Conservation (phyloP, 805 yeast genomes). For the Lipomyces anomalus region DNA sequence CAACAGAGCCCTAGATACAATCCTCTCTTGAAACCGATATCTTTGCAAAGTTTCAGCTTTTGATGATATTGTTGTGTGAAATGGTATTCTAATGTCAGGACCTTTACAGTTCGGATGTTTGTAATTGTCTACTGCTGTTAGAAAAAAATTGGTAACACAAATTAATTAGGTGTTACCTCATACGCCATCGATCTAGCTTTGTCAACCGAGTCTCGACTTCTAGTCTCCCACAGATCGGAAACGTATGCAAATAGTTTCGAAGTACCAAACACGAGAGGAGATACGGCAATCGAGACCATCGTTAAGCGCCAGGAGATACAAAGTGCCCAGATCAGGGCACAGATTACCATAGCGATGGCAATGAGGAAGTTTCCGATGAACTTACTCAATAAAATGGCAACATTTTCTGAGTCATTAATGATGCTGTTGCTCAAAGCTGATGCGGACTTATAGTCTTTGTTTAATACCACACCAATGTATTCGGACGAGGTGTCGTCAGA, state of each 20-base stretch:
- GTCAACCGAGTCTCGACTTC: conserved; percentile 53
- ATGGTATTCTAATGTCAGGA: conserved; percentile 46
- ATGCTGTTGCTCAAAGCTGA: conserved; percentile 45
- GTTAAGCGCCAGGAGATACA: conserved; percentile 81
- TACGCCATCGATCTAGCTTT: conserved; percentile 46
- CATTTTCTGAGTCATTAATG: conserved; percentile 76
- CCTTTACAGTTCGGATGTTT: conserved; percentile 54
- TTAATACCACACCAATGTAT: not conserved
- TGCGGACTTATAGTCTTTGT: not conserved
- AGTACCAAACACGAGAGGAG: conserved; percentile 54
- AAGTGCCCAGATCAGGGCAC: conserved; percentile 75
- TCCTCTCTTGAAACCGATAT: conserved; percentile 26
- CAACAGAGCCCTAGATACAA: conserved; percentile 18
- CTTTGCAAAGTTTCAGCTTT: conserved; percentile 6
- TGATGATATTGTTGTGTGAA: conserved; percentile 41
- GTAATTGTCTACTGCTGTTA: conserved; percentile 9
- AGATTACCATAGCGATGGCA: conserved; percentile 46
- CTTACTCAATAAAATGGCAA: conserved; percentile 58
- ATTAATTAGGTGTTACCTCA: conserved; percentile 22
- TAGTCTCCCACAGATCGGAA: conserved; percentile 51
- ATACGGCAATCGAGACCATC: conserved; percentile 69
- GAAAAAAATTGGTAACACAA: not conserved
- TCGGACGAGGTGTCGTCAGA: conserved; percentile 34
- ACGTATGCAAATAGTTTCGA: conserved; percentile 49
- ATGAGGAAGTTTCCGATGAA: conserved; percentile 52